phyloP scores from a whole-genome alignment of 352 stramenopile genomes.

The Pythium phragmiticola region DNA sequence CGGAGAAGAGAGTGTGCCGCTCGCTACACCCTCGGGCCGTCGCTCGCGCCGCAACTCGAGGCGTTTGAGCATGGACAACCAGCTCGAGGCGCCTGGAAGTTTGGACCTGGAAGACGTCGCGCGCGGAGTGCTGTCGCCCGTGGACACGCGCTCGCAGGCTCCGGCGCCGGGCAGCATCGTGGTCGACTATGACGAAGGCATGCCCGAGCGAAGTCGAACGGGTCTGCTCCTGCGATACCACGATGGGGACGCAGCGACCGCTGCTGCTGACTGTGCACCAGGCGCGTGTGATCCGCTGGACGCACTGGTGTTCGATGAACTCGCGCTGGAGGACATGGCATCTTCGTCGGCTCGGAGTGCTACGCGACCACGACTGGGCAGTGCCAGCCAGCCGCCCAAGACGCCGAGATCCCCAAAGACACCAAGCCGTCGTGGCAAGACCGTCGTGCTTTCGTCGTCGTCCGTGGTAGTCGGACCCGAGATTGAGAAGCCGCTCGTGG shows the following conservation, averaged over 20 bases:
- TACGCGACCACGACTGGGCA: constrained; percentile 18
- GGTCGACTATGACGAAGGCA: constrained; percentile 58
- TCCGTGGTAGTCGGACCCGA: background rate
- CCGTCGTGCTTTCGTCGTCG: constrained; percentile 11
- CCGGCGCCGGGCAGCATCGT: constrained; percentile 39
- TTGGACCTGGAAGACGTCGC: constrained; percentile 57
- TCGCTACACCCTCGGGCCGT: background rate
- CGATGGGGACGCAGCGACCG: constrained; percentile 18
- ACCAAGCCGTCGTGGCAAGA: constrained; percentile 24
- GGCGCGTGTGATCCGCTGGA: constrained; percentile 47
- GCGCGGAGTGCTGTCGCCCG: constrained; percentile 18
- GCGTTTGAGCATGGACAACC: constrained; percentile 17
- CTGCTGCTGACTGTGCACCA: constrained; percentile 35
- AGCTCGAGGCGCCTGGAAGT: constrained; percentile 3
- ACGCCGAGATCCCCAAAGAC: constrained; percentile 8
- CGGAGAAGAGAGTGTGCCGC: background rate
- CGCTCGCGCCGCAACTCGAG: constrained; percentile 23
- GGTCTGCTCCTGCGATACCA: constrained; percentile 18
- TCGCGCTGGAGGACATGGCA: constrained; percentile 17
- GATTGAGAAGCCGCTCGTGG: constrained; percentile 3
- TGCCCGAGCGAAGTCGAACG: constrained; percentile 20
- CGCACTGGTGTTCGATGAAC: constrained; percentile 12
- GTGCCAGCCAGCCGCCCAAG: constrained; percentile 16
- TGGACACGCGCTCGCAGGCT: constrained; percentile 2
- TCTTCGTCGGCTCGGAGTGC: constrained; percentile 7